These are phyloP conservation scores for Pelargonium fulgidum DNA, from an alignment of 441 rosid species.

Conservation along the genomic window DNA sequence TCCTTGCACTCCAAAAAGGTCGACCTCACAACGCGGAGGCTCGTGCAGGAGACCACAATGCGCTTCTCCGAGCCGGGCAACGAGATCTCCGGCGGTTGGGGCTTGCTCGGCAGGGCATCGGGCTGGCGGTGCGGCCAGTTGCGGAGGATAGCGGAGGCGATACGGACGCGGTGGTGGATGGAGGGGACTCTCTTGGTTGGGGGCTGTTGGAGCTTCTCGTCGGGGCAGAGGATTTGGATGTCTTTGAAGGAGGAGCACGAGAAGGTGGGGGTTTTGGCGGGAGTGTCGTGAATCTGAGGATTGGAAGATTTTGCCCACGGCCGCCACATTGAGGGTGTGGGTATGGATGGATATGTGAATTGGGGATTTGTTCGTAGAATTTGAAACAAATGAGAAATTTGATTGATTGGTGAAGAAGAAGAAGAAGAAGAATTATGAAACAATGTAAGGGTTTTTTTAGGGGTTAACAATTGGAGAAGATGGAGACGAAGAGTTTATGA, in stretches of 20 bases:
- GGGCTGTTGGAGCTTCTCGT: slow-evolving; percentile 19
- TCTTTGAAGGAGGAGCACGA: slow-evolving; percentile 53
- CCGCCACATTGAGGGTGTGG: slow-evolving; percentile 63
- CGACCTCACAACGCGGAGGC: slow-evolving; percentile 48
- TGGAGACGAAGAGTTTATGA: too few species aligned
- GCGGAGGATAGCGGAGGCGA: slow-evolving; percentile 33
- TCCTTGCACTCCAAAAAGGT: slow-evolving; percentile 50
- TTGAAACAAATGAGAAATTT: background rate
- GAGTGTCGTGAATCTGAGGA: slow-evolving; percentile 37
- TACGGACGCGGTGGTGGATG: slow-evolving; percentile 45
- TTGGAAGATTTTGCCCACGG: slow-evolving; percentile 49
- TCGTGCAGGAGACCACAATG: slow-evolving; percentile 54
- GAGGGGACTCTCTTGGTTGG: slow-evolving; percentile 21
- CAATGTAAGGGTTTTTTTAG: too few species aligned
- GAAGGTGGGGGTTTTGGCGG: slow-evolving; percentile 26
- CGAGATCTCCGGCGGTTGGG: slow-evolving; percentile 16
- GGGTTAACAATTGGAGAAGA: too few species aligned
- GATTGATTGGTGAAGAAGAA: background rate
- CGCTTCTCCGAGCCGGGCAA: slow-evolving; percentile 55
- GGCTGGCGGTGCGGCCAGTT: slow-evolving; percentile 22
- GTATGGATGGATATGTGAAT: too few species aligned
- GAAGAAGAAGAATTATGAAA: too few species aligned
- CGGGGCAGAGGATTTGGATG: slow-evolving; percentile 40
- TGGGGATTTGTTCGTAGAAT: background rate
- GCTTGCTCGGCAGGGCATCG: background rate